Percentiles rank a stretch among this genome's conserved stretches.
Conservation (phyloP, 176 grass and related monocot genomes). For the Saccharum officinarum region DNA sequence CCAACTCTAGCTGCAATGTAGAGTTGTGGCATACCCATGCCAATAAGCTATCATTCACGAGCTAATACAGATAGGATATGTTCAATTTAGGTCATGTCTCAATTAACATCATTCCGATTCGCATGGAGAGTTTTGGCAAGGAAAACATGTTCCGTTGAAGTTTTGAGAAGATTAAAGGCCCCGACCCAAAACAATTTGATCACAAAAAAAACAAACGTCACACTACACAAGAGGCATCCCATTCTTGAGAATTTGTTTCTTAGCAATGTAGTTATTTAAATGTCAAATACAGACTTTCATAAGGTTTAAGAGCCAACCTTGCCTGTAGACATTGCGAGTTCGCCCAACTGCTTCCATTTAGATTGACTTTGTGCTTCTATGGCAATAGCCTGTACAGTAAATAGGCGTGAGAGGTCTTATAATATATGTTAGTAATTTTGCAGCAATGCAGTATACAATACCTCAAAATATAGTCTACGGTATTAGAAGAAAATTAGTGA, state of each 20-base stretch:
- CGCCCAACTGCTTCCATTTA: constrained; percentile 98
- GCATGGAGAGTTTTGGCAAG: not conserved
- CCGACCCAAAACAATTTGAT: constrained; percentile 17
- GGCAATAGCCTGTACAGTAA: constrained; percentile 69
- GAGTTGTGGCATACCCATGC: constrained; percentile 31
- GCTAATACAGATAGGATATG: constrained; percentile 4
- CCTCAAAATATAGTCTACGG: constrained; percentile 15
- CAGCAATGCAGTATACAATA: not conserved
- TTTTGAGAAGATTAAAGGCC: constrained; percentile 14
- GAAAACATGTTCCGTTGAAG: not conserved
- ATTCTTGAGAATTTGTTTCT: constrained; percentile 4
- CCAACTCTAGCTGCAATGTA: constrained; percentile 75
- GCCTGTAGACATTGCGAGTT: constrained; percentile 86
- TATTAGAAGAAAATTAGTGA: not conserved
- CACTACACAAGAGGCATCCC: not conserved
- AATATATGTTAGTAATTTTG: constrained; percentile 7
- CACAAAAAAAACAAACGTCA: not conserved
- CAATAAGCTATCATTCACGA: constrained; percentile 5
- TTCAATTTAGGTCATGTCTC: not conserved
- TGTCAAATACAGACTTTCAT: not conserved
- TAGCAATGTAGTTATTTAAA: constrained; percentile 1
- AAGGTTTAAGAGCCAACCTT: constrained; percentile 64
- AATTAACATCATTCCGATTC: constrained; percentile 12
- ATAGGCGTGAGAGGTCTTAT: constrained; percentile 7
- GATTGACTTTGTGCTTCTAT: constrained; percentile 94